Conservation (phyloP, 108 stramenopile genomes). For the Bacterosira constricta region DNA sequence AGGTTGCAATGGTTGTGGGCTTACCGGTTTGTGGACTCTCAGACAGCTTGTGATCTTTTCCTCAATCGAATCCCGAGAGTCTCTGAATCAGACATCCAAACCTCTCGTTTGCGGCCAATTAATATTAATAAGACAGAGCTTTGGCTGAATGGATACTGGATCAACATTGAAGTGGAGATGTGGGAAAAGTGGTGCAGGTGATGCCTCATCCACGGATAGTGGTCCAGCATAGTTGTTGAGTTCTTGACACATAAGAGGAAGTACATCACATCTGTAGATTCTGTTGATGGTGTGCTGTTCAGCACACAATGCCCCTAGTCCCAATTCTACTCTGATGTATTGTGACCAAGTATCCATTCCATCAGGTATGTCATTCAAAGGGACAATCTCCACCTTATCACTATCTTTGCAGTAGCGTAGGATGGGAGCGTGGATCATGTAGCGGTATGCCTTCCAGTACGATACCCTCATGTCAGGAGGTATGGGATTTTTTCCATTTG, state of each 20-base stretch:
- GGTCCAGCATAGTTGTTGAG: neutral
- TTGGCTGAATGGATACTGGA: neutral
- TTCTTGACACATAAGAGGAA: neutral
- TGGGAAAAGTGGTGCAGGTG: neutral
- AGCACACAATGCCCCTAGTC: too few species aligned
- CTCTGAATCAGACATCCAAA: too few species aligned
- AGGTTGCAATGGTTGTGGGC: too few species aligned
- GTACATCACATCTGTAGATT: neutral
- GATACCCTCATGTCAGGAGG: neutral
- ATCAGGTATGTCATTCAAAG: neutral
- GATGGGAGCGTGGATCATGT: neutral
- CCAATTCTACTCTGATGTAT: too few species aligned
- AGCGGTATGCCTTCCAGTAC: neutral
- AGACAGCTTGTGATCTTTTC: too few species aligned
- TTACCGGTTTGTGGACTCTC: too few species aligned
- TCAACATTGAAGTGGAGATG: neutral
- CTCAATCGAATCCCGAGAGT: too few species aligned
- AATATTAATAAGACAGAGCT: neutral
- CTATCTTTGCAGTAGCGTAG: neutral
- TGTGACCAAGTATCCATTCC: too few species aligned
- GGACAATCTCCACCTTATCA: neutral
- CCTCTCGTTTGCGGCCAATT: neutral
- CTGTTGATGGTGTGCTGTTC: neutral
- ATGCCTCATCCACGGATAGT: neutral
- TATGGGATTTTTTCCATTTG: neutral